Percentiles rank a stretch among this genome's conserved stretches.
Evolutionary conservation across 345 rosid species (phyloP).

Genomic region (Heritiera littoralis): DNA sequence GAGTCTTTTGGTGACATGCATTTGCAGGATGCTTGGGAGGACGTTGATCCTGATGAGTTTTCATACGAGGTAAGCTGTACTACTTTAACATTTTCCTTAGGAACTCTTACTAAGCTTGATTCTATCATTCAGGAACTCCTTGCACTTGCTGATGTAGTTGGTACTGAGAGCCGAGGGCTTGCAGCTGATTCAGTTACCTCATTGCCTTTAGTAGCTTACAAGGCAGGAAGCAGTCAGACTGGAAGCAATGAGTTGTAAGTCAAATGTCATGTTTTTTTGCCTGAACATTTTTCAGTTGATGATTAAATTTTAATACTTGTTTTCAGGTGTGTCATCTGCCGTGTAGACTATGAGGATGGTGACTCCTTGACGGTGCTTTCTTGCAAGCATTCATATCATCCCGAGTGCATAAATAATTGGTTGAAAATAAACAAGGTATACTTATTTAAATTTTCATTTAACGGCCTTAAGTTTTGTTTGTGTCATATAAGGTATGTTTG

Average conservation of each 20-base stretch:
- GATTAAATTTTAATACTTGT: slow-evolving; percentile 18
- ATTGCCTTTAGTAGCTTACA: slow-evolving; percentile 69
- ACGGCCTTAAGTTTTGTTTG: background rate
- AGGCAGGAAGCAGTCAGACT: slow-evolving; percentile 68
- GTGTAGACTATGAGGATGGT: slow-evolving; percentile 82
- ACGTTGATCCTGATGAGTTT: slow-evolving; percentile 90
- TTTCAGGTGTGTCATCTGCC: slow-evolving; percentile 90
- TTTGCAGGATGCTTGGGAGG: slow-evolving; percentile 87
- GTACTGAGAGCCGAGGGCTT: slow-evolving; percentile 93
- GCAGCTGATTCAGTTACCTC: slow-evolving; percentile 78
- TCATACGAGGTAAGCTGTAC: slow-evolving; percentile 71
- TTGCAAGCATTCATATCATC: slow-evolving; percentile 93
- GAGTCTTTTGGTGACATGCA: slow-evolving; percentile 14
- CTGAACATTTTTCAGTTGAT: slow-evolving; percentile 6
- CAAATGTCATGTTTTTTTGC: slow-evolving; percentile 14
- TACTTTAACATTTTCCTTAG: slow-evolving; percentile 6
- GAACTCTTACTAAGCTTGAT: slow-evolving; percentile 12
- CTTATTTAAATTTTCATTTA: background rate
- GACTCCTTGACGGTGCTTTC: slow-evolving; percentile 80
- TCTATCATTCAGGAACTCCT: slow-evolving; percentile 67
- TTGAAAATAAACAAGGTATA: slow-evolving; percentile 89
- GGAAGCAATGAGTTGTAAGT: slow-evolving; percentile 90
- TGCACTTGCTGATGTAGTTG: slow-evolving; percentile 87
- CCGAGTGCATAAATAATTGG: slow-evolving; percentile 95
- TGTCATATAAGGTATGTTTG: background rate